Conservation (phyloP, 192 early-diverging fungal genomes). For the Rhizophlyctis rosea region DNA sequence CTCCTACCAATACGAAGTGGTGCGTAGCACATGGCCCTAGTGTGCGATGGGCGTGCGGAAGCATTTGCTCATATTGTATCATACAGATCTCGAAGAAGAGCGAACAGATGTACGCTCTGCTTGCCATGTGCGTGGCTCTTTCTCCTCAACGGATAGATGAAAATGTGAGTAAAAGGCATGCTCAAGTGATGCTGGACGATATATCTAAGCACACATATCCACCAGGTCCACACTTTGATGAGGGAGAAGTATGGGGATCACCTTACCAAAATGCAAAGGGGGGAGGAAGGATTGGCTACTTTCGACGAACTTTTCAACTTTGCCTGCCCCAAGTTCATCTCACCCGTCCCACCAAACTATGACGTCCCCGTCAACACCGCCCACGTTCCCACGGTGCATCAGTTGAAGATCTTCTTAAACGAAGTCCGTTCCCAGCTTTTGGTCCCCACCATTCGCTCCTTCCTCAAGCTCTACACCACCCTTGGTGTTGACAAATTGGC, state of each 20-base stretch:
- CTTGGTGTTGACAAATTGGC: slow-evolving; percentile 87
- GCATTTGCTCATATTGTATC: neutral
- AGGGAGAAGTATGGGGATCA: slow-evolving; percentile 95
- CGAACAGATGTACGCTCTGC: slow-evolving; percentile 93
- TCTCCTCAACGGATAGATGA: slow-evolving; percentile 94
- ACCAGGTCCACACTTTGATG: slow-evolving; percentile 68
- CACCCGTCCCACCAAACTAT: slow-evolving; percentile 82
- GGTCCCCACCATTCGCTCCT: slow-evolving; percentile 85
- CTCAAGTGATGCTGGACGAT: neutral
- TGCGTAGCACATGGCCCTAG: slow-evolving; percentile 22
- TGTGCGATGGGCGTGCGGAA: neutral
- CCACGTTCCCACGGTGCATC: slow-evolving; percentile 67
- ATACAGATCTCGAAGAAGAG: slow-evolving; percentile 78
- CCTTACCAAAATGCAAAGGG: slow-evolving; percentile 79
- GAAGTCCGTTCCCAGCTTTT: slow-evolving; percentile 84
- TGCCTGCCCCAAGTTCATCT: slow-evolving; percentile 95
- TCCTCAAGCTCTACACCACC: slow-evolving; percentile 94
- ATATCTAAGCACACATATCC: neutral
- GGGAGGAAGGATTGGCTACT: slow-evolving; percentile 76
- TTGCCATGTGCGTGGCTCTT: slow-evolving; percentile 85
- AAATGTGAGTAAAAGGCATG: slow-evolving; percentile 41
- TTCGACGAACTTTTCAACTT: slow-evolving; percentile 89
- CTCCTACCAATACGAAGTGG: slow-evolving; percentile 86
- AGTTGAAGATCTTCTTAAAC: slow-evolving; percentile 80
- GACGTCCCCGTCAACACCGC: slow-evolving; percentile 52